Conservation (phyloP, 108 stramenopile genomes). For the Seminavis robusta region DNA sequence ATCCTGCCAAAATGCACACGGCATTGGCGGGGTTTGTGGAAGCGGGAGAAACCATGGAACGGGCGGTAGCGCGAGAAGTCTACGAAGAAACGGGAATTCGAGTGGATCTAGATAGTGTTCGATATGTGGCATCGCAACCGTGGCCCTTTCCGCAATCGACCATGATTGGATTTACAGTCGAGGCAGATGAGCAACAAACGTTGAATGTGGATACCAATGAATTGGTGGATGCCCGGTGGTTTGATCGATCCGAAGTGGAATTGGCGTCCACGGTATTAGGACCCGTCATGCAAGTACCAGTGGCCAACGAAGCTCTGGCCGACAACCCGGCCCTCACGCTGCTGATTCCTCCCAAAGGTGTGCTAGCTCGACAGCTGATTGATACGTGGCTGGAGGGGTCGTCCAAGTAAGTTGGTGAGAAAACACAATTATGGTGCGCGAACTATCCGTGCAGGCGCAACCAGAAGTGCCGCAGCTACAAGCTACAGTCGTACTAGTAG, state of each 20-base stretch:
- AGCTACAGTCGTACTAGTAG: too few relatives aligned
- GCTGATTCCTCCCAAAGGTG: constrained; percentile 71
- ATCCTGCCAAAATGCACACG: constrained; percentile 68
- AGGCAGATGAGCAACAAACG: constrained; percentile 37
- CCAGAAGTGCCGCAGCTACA: too few relatives aligned
- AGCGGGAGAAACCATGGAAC: constrained; percentile 83
- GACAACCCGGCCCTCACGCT: constrained; percentile 41
- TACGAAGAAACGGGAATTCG: constrained; percentile 70
- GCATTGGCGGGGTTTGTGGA: constrained; percentile 85
- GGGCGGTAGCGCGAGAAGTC: constrained; percentile 65
- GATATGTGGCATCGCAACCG: constrained; percentile 66
- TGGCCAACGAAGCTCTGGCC: constrained; percentile 43
- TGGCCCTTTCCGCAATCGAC: constrained; percentile 83
- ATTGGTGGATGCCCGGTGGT: constrained; percentile 69
- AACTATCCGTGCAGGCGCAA: too few relatives aligned
- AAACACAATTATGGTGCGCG: too few relatives aligned
- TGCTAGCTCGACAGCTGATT: constrained; percentile 62
- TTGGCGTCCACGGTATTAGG: constrained; percentile 46
- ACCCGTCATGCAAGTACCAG: constrained; percentile 50
- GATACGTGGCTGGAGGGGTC: constrained; percentile 78
- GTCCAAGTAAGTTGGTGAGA: too few relatives aligned
- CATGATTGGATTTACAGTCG: constrained; percentile 76
- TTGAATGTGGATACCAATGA: constrained; percentile 64
- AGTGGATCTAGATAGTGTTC: constrained; percentile 43
- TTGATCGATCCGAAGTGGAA: constrained; percentile 46